Evolutionary conservation across 371 early-diverging fungal species (phyloP).

Genomic region (Dipsacomyces acuminosporus): DNA sequence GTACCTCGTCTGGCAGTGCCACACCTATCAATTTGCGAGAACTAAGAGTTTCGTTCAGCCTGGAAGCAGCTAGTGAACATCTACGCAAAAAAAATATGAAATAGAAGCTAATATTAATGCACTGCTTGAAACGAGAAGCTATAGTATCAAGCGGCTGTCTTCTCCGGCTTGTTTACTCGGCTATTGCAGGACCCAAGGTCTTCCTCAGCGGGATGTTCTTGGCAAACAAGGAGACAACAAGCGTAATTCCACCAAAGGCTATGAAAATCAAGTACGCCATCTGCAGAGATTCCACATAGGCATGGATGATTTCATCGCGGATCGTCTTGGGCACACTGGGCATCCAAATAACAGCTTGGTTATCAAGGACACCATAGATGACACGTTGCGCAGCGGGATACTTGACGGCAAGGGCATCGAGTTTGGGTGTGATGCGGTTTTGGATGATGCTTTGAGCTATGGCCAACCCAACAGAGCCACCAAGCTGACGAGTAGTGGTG

Average conservation of each 20-base stretch:
- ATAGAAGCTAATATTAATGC: no score
- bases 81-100: no score
- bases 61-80: no score
- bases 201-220: slow-evolving; percentile 35
- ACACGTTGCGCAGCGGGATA: slow-evolving; percentile 13
- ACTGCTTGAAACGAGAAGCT: no score
- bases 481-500: slow-evolving; percentile 43
- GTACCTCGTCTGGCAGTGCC: no score
- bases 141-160: no score
- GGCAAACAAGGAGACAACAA: slow-evolving; percentile 39
- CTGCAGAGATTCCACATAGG: slow-evolving; percentile 43
- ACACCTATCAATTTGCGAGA: no score
- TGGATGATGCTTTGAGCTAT: slow-evolving; percentile 43
- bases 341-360: slow-evolving; percentile 32
- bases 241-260: slow-evolving; percentile 34
- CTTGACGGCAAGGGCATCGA: slow-evolving; percentile 7
- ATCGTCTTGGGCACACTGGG: slow-evolving; percentile 17
- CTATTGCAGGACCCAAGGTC: slow-evolving; percentile 12
- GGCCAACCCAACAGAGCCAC: slow-evolving; percentile 47
- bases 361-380: slow-evolving; percentile 12
- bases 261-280: slow-evolving; percentile 38
- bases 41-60: no score
- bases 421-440: slow-evolving; percentile 25
- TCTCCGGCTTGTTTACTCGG: no score
- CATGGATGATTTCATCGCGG: slow-evolving; percentile 23